Evolutionary conservation across 139 green algal genomes (phyloP), one percentile per base, ranked within the genome.

Genomic region (Eudorina sp.): DNA sequence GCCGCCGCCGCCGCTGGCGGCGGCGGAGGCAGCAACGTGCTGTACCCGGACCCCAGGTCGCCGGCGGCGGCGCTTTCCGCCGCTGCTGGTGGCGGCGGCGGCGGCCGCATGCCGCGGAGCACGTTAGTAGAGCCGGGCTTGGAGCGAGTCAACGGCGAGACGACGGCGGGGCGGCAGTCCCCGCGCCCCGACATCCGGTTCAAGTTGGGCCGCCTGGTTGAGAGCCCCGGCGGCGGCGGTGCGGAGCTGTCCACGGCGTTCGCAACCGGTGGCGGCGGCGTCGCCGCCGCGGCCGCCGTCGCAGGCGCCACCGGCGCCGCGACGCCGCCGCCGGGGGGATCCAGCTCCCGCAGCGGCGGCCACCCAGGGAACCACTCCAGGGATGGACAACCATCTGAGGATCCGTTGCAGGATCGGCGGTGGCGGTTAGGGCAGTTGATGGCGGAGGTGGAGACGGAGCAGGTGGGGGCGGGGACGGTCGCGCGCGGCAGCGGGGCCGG

Each of bases 371-470:
- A n/a, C n/a, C n/a, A n/a, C n/a, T n/a, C n/a, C n/a, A n/a, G n/a
- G n/a, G n/a, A n/a, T n/a, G n/a, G n/a, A n/a, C 41, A 53, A 41
- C 4, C 23, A 45, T 8, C 43, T 41, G 60, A 79, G 2, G 81
- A 87, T 36, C 81, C 81, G n/a, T 13, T 87, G 45, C 45, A 87
- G 64, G 64, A 23, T 16, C 45, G 81, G n/a, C 62, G 81, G 34
- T 51, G 43, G 81, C 81, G 81, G 18, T 29, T 87, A 45, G 81
- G 81, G 2, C 43, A 25, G 23, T 3, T 87, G 31, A 87, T 87
- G 81, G 81, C 81, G 45, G 81, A 78, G 8, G 58, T 87, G 64
- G 81, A 87, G 62, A 48, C 29, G 8, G 45, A 87, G 43, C 29
- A 87, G 45, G 81, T 87, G 80, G 16, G 31, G 9, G 14, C 13